Conservation (phyloP, 495 filamentous ascomycete species). For the Aspergillus haitiensis region DNA sequence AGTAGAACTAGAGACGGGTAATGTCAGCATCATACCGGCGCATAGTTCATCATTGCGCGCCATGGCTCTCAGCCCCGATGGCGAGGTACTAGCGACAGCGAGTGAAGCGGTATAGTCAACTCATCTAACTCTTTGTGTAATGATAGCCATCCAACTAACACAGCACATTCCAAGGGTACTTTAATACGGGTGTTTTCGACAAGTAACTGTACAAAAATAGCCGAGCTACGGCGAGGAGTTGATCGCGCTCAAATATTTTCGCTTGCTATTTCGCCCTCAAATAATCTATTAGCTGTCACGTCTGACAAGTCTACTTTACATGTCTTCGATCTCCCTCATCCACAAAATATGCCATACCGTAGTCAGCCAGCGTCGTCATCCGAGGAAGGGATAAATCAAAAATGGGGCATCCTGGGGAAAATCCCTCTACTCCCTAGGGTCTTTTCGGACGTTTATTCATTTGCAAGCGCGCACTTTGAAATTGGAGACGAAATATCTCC, state of each 20-base stretch:
- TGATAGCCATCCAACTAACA: conserved; percentile 13
- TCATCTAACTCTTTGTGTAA: background rate
- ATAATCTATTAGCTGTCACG: conserved; percentile 80
- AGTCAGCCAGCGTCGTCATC: conserved; percentile 35
- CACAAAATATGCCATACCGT: conserved; percentile 34
- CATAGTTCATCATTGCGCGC: conserved; percentile 77
- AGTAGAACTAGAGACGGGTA: conserved; percentile 75
- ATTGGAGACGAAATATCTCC: conserved; percentile 66
- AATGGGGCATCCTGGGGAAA: conserved; percentile 78
- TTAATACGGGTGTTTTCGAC: conserved; percentile 82
- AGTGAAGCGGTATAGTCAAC: conserved; percentile 69
- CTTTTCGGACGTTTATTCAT: conserved; percentile 84
- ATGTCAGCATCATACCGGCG: conserved; percentile 91
- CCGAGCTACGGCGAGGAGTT: conserved; percentile 82
- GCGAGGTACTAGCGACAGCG: conserved; percentile 82
- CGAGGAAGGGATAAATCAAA: conserved; percentile 58
- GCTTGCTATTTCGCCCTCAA: conserved; percentile 79
- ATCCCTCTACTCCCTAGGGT: conserved; percentile 75
- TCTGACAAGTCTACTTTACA: conserved; percentile 95
- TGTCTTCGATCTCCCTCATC: conserved; percentile 74
- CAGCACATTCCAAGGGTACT: conserved; percentile 61
- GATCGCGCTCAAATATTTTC: conserved; percentile 87
- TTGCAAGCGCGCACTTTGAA: conserved; percentile 71
- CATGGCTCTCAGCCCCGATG: conserved; percentile 77
- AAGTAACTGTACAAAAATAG: conserved; percentile 71